phyloP scores from a whole-genome alignment of 225 moss, liverwort and hornwort species.

The Physcomitrium patens region DNA sequence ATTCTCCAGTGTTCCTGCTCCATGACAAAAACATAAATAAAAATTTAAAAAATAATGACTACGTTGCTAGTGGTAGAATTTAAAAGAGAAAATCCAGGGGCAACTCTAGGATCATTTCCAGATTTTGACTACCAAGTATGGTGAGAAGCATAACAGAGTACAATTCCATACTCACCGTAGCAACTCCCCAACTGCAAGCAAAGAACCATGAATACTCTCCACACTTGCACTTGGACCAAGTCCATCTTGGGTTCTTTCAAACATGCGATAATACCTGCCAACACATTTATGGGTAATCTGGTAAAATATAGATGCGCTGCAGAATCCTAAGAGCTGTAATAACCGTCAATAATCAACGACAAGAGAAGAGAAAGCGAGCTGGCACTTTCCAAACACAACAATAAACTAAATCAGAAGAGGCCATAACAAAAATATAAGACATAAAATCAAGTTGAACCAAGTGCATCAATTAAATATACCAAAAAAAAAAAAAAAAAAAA shows the following conservation, averaged over 20 bases:
- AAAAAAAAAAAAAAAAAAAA: not conserved
- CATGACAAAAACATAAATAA: constrained; percentile 25
- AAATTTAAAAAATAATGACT: too few species aligned
- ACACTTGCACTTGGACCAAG: constrained; percentile 83
- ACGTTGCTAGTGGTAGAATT: not conserved
- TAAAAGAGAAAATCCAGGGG: not conserved
- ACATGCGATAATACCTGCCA: constrained; percentile 95
- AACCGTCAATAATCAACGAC: not conserved
- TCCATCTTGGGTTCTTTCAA: constrained; percentile 98
- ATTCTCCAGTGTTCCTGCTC: constrained; percentile 90
- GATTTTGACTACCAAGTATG: constrained; percentile 18
- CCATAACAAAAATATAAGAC: not conserved
- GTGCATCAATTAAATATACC: not conserved
- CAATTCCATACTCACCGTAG: constrained; percentile 61
- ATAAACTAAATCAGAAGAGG: not conserved
- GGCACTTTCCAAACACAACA: constrained; percentile 3
- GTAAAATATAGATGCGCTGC: not conserved
- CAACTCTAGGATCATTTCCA: constrained; percentile 5
- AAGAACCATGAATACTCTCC: constrained; percentile 96
- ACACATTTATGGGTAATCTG: constrained; percentile 14
- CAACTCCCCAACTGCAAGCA: constrained; percentile 95
- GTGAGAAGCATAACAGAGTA: not conserved
- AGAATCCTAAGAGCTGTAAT: not conserved
- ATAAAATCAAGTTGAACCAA: not conserved
- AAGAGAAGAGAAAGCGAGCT: not conserved